Base-by-base conservation (phyloP, 441 rosid species). In the Adansonia madagascariensis region DNA sequence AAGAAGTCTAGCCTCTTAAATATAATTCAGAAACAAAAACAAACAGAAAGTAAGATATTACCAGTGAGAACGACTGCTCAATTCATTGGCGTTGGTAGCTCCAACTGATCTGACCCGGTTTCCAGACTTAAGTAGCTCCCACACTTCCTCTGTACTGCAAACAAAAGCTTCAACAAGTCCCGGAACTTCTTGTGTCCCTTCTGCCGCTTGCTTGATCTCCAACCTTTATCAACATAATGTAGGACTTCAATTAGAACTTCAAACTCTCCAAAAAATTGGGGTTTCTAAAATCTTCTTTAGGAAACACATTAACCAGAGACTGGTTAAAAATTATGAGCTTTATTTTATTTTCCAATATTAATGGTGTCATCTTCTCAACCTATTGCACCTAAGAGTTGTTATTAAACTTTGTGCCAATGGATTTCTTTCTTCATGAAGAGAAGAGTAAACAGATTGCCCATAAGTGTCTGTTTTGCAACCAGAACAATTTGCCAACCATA, bases 1-100 rank as follows among this genome's bases (percentile, higher is more conserved):
- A 50, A 17, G 8, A 18, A 49, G 57, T 73, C 57, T 70, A 65
- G 17, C 55, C 55, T 6, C 7, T 31, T 7, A 1, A 11, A 56
- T 11, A n/a, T 71, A 76, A 65, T 35, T 65, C 27, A 47, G 53
- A 74, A 18, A 71, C 46, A 70, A 49, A 60, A 60, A 39, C 35
- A 22, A 22, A 69, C 3, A 70, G 17, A 75, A 35, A 39, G 8
- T 17, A 5, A 7, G 18, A 71, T 7, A 65, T 83, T 87, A 95
- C 99, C 99, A 91, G 84, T 93, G 99, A 80, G 97, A 95, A 73
- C 97, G 97, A 85, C 98, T 93, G 80, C 97, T 95, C 52, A 86
- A 92, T 82, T 92, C 98, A 77, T 95, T 95, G 49, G 95, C 98
- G 41, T 88, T 91, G 50, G 99, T 95, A 76, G 99, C 91, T 78